Evolutionary conservation across 148 eudicot genomes (phyloP).

Genomic region (Rhododendron henanense): DNA sequence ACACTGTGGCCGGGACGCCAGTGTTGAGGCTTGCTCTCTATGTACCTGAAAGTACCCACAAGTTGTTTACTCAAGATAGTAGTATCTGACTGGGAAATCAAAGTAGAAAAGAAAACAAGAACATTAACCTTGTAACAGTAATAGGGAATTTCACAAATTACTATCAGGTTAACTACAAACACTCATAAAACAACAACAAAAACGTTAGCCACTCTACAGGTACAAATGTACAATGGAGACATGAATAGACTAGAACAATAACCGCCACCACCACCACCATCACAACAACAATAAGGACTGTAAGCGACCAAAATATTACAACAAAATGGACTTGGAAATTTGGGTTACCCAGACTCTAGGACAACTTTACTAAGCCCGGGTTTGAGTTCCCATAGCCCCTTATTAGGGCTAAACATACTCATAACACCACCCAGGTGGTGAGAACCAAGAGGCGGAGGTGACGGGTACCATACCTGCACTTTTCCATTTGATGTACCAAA

Average conservation of each 20-base stretch:
- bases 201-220: background rate
- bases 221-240: background rate
- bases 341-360: background rate
- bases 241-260: background rate
- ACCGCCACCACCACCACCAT: background rate
- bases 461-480: background rate
- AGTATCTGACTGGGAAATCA: background rate
- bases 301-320: background rate
- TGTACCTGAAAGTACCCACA: constrained; percentile 40
- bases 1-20: constrained; percentile 68
- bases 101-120: background rate
- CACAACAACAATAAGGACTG: background rate
- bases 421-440: background rate
- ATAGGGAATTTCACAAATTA: background rate
- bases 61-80: background rate
- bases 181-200: background rate
- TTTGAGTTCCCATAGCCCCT: background rate
- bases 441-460: background rate
- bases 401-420: background rate
- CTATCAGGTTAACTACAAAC: background rate
- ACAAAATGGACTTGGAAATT: background rate
- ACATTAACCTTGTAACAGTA: background rate
- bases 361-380: background rate
- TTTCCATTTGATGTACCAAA: background rate
- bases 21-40: constrained; percentile 72